Conservation (phyloP, 768 basidiomycete species). For the Pulveroboletus frians region DNA sequence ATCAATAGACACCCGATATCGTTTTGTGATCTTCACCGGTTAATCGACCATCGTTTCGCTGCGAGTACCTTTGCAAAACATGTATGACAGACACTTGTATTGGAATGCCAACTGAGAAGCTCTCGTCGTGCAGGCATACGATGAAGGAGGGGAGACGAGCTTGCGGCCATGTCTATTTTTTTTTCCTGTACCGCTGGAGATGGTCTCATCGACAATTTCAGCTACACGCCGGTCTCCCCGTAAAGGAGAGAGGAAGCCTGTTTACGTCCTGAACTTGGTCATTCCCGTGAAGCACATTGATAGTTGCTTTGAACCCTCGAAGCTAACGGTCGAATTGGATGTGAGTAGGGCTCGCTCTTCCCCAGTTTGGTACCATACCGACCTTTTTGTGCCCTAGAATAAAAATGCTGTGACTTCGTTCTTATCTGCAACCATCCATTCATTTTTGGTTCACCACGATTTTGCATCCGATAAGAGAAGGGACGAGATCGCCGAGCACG, state of each 20-base stretch:
- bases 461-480: conserved; percentile 37
- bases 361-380: conserved; percentile 7
- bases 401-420: conserved; percentile 50
- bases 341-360: conserved; percentile 37
- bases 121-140: conserved; percentile 50
- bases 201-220: conserved; percentile 24
- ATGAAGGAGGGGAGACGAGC: conserved; percentile 54
- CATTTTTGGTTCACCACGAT: conserved; percentile 60
- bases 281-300: conserved; percentile 67
- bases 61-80: conserved; percentile 71
- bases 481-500: conserved; percentile 12
- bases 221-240: conserved; percentile 68
- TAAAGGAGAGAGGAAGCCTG: conserved; percentile 71
- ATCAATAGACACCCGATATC: conserved; percentile 73
- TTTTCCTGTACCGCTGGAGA: conserved; percentile 8
- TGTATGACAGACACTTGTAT: conserved; percentile 35
- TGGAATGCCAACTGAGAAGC: conserved; percentile 1
- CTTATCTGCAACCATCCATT: conserved; percentile 52
- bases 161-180: conserved; percentile 17
- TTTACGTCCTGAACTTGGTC: conserved; percentile 76
- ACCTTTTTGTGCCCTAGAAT: conserved; percentile 40
- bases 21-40: conserved; percentile 59
- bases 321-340: conserved; percentile 59
- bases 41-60: conserved; percentile 62
- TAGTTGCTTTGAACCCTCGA: conserved; percentile 76